Evolutionary conservation across 192 early-diverging fungal species (phyloP), one percentile per base, ranked within the genome.

Genomic region (Martensiomyces pterosporus): DNA sequence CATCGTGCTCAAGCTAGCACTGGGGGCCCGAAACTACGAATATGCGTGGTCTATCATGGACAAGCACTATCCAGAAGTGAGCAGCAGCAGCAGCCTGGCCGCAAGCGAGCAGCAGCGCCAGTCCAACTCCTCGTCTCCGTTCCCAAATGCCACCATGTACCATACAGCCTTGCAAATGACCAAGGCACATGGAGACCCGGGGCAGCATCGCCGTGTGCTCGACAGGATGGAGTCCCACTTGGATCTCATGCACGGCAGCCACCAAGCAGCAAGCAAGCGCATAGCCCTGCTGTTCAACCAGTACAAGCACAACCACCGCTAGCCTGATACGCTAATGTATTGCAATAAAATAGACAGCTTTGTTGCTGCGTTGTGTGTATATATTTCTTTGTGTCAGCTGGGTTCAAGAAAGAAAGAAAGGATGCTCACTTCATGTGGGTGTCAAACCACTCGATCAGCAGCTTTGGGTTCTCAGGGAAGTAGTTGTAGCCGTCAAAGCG

Each of bases 141-240:
- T 50, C 41, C 69, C 69, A 13, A 44, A 48, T 9, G 54, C 54
- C 9, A 21, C 21, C 7, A 73, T 73, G 62, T 73, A 73, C 35
- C 46, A 39, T 13, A 47, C 38, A 32, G 57, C 42, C 1, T 35
- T 73, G n/a, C 24, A 22, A 21, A 23, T 40, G 0, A 57, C 62
- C 12, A 21, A 26, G 1, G 49, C 37, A 9, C 39, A 49, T 19
- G 49, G 57, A 18, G 57, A 60, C 24, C 42, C 24, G 14, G 41
- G 14, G 18, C 45, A 65, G 47, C 62, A 61, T 9, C 47, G 57
- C 9, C 57, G 39, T 2, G 8, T 73, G 22, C 46, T 64, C 1
- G 62, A 48, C 37, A 59, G 48, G 18, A 49, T 73, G 25, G 57
- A 37, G 9, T 13, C 3, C 9, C 69, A 73, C 25, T 13, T 61